Conservation (phyloP, 768 basidiomycete species). For the Tubosaeta sp. region DNA sequence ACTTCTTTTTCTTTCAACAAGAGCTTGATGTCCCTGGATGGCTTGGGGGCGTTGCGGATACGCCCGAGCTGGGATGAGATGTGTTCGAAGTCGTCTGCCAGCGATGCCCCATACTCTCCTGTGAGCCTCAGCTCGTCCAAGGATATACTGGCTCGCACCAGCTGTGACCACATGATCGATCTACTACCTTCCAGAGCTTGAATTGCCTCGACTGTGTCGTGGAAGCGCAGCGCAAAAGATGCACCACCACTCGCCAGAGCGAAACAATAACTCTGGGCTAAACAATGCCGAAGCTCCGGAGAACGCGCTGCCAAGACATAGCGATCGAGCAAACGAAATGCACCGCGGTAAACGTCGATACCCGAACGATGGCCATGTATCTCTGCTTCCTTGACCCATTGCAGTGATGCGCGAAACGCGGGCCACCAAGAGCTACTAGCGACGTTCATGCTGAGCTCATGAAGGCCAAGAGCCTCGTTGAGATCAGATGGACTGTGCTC, state of each 20-base stretch:
- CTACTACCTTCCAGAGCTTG: constrained; percentile 31
- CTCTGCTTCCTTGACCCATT: constrained; percentile 22
- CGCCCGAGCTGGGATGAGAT: constrained; percentile 15
- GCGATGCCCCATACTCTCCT: constrained; percentile 14
- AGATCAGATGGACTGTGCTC: constrained; percentile 17
- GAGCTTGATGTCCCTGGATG: constrained; percentile 14
- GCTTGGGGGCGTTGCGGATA: constrained; percentile 4
- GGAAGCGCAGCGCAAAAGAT: constrained; percentile 23
- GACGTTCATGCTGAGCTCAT: constrained; percentile 19
- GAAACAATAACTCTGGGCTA: constrained; percentile 9
- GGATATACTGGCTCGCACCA: constrained; percentile 22
- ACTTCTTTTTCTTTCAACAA: constrained; percentile 26
- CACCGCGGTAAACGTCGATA: constrained; percentile 26
- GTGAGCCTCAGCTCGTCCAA: constrained; percentile 25
- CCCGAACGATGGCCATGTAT: constrained; percentile 22
- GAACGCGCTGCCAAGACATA: constrained; percentile 15
- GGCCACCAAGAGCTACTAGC: constrained; percentile 13
- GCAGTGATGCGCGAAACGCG: constrained; percentile 18
- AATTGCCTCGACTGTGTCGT: constrained; percentile 23
- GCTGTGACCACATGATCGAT: constrained; percentile 33
- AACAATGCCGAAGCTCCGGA: constrained; percentile 13
- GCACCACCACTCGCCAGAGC: constrained; percentile 27
- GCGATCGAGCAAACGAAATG: constrained; percentile 23
- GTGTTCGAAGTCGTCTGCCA: constrained; percentile 22
- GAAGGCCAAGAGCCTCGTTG: constrained; percentile 23